Conservation (phyloP, 2,329 filamentous ascomycete genomes). For the Trichophyton simii region DNA sequence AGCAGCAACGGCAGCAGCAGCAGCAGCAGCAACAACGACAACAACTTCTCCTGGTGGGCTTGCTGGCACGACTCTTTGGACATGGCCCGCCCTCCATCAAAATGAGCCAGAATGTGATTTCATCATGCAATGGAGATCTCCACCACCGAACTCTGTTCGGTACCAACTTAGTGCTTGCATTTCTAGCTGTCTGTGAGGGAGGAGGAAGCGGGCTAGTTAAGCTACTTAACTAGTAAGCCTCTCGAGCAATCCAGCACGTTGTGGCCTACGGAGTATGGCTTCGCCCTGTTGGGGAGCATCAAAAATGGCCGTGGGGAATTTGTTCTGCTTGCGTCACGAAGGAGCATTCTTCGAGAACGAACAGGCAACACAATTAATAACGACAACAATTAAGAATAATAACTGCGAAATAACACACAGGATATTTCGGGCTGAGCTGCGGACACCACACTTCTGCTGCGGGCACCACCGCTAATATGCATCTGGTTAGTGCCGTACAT, state of each 20-base stretch:
- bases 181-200: background rate
- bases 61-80: background rate
- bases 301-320: background rate
- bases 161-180: background rate
- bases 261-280: too few relatives aligned
- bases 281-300: too few relatives aligned
- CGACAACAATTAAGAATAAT: background rate
- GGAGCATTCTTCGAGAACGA: background rate
- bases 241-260: background rate
- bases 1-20: background rate
- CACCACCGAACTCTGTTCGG: background rate
- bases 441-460: too few relatives aligned
- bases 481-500: too few relatives aligned
- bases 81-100: background rate
- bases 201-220: background rate
- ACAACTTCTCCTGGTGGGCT: background rate
- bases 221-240: too few relatives aligned
- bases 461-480: too few relatives aligned
- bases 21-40: background rate
- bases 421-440: too few relatives aligned
- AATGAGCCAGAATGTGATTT: background rate
- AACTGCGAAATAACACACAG: background rate
- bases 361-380: background rate
- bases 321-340: background rate
- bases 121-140: conserved; percentile 3